Base-by-base conservation (phyloP, 371 early-diverging fungal species). In the Apophysomyces ossiformis region DNA sequence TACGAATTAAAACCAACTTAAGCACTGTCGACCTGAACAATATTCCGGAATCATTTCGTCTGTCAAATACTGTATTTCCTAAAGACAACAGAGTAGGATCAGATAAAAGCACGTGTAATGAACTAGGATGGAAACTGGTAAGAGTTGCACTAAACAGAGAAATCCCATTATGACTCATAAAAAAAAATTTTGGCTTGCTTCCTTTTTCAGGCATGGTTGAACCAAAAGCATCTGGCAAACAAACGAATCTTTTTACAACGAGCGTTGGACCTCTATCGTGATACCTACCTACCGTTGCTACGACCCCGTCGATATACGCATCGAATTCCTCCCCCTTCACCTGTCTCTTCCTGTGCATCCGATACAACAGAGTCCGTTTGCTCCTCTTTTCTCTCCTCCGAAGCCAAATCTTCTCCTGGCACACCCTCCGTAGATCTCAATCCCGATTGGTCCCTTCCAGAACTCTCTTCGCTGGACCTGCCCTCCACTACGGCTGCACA, bases 41-140 rank as follows among this genome's bases (percentile, higher is more conserved):
- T 39, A 84, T 84, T 50, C 73, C 78, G 36, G 59, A 62, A 1
- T 75, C 73, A 15, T 84, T 84, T 60, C 70, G 76, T 15, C 67
- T 61, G 21, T 69, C 74, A 1, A 81, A 84, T 35, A 75, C 77
- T 63, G 78, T 77, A 13, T 84, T 68, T 57, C 81, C 81, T 13
- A 60, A 80, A 16, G 77, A 3, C 70, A 75, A 75, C 67, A 65
- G 32, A 70, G 38, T 54, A 15, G 60, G 77, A 75, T 41, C 72
- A 26, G 76, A 78, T 60, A 81, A 83, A 63, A 79, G 72, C 12
- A 69, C 74, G 64, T 81, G 79, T 63, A 84, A 84, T 60, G 79
- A 79, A 68, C 64, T 84, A 46, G 80, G 74, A 7, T 84, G 81
- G 81, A 81, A 78, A 74, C 64, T 84, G 73, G 81, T 77, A 74